Conservation (phyloP, 2,329 filamentous ascomycete genomes). For the Trichophyton verrucosum region DNA sequence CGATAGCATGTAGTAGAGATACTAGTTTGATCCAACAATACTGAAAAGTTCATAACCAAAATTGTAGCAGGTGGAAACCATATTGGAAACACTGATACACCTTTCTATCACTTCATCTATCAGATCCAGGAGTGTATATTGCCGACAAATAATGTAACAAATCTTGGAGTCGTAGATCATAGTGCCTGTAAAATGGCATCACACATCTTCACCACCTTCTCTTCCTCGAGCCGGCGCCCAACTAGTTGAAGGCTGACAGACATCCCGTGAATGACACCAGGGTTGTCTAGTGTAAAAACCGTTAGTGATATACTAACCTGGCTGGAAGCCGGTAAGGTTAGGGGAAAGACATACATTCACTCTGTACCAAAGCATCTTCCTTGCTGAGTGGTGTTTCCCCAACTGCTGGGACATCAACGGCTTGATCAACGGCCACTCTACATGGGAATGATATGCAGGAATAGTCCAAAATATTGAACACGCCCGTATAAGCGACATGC, state of each 20-base stretch:
- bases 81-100: neutral
- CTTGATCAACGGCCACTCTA: slow-evolving; percentile 39
- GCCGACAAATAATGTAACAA: neutral
- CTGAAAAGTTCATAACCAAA: neutral
- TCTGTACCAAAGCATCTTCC: slow-evolving; percentile 34
- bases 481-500: slow-evolving; percentile 36
- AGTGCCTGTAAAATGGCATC: slow-evolving; percentile 23
- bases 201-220: slow-evolving; percentile 27
- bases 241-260: slow-evolving; percentile 22
- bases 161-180: neutral
- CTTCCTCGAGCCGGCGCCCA: slow-evolving; percentile 21
- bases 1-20: neutral
- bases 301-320: neutral
- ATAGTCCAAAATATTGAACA: slow-evolving; percentile 47
- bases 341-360: slow-evolving; percentile 34
- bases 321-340: neutral
- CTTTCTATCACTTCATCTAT: neutral
- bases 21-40: neutral
- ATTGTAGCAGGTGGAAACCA: neutral
- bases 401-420: slow-evolving; percentile 32
- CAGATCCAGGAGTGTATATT: neutral
- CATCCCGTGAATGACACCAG: slow-evolving; percentile 29
- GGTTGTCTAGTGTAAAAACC: slow-evolving; percentile 29
- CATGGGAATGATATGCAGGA: slow-evolving; percentile 44
- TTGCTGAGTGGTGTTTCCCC: slow-evolving; percentile 28